Base-by-base conservation (phyloP, 495 filamentous ascomycete genomes). In the Aspergillus steynii region DNA sequence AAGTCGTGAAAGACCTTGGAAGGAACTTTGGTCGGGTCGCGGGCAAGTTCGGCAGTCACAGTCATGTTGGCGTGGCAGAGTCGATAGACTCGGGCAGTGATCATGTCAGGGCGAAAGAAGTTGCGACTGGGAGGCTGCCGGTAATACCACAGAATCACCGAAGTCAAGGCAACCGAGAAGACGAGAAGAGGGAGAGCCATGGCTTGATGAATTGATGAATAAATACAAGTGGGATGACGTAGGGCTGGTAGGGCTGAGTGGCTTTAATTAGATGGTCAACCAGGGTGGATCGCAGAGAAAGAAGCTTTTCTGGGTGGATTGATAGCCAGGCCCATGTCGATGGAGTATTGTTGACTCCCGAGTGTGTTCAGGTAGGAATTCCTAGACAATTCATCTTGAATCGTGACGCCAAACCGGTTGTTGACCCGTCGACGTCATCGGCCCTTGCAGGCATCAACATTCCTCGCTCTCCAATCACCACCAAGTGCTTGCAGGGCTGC, bases 11-110 rank as follows among this genome's bases (percentile, higher is more conserved):
- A 86, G 0, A 83, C 77, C 8, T 86, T 76, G 0, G 71, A 73
- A 0, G 88, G 86, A 0, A 77, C 60, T 3, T 82, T 61, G 4
- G 67, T 74, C 2, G 86, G 83, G 58, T 88, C 74, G 55, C 74
- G 61, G 3, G 84, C 83, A 5, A 90, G 66, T 53, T 85, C 73
- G 0, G 83, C 80, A 26, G 77, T 86, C 48, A 91, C 82, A 34
- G 80, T 88, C 25, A 81, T 68, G 27, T 67, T 61, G 15, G 75
- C 74, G 7, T 70, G 77, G 69, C 86, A 88, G 53, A 84, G 66
- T 42, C 80, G 62, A 68, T 79, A 81, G 12, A 87, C 70, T 9
- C 73, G 75, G 52, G 58, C 61, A 8, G 70, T 50, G 5, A 71
- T 4, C 72, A 75, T 75, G 12, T 25, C 58, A 60, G 26, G 46